Evolutionary conservation across 2,329 filamentous ascomycete genomes (phyloP), one percentile per base, ranked within the genome.

Genomic region (Eutypella sp.): DNA sequence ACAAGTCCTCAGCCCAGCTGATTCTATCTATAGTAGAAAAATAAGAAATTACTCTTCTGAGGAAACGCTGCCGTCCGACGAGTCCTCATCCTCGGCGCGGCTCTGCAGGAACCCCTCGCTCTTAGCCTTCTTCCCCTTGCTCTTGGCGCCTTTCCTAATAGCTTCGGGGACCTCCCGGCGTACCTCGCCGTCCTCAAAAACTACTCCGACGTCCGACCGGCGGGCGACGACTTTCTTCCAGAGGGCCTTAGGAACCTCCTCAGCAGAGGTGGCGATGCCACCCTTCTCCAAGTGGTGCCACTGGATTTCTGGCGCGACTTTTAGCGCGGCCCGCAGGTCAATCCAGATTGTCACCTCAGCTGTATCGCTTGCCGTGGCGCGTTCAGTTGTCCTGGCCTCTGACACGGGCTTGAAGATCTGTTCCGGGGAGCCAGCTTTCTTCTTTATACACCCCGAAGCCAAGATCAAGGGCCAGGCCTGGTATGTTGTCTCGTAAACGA

Each of bases 401-500:
- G 52, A 50, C 44, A 67, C 62, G 13, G 64, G 58, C 1, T 59
- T 41, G 45, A 67, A 67, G 10, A 59, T 49, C 6, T 61, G 52
- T 41, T 63, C 56, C 5, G 58, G 44, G 44, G 68, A 64, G 13
- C 69, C 69, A 7, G 67, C 67, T n/a, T 68, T 66, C 18, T 62
- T 62, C 46, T 65, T 65, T 55, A 73, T 70, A 41, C 58, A 60
- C 11, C 67, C 67, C 3, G 62, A 64, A 5, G 67, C 63, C 13
- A 72, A 55, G 36, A 73, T 66, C 18, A 71, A 63, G 1, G 68
- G 67, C 53, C 72, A 72, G 42, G 67, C 66, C 44, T 69, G 61
- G 58, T 72, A 72, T 2, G 69, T 68, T 7, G 69, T 72, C 56
- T 71, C 68, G 55, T 71, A 71, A 45, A 72, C 62, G 48, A 71